Base-by-base conservation (phyloP, 1,284 basidiomycete genomes). In the Naganishia albida region DNA sequence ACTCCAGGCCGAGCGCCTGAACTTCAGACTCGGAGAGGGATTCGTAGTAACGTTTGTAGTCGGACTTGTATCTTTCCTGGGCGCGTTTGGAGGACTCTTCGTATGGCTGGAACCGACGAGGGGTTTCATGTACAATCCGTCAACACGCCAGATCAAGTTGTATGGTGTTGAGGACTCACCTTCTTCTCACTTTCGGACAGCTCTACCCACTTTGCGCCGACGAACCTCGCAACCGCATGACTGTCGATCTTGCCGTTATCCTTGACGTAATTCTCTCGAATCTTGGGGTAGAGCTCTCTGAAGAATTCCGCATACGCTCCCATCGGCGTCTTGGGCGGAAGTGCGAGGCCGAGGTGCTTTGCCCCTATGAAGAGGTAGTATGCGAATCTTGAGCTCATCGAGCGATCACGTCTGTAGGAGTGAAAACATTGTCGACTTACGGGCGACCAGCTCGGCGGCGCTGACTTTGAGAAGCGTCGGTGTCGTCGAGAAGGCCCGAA, bases 291-390 rank as follows among this genome's bases (percentile, higher is more conserved):
- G 12, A 62, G 53, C 42, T 67, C 67, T 57, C 46, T 48, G 42
- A 67, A 67, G 52, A 65, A 67, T 46, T 57, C 56, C 1, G 67
- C 52, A 52, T 67, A 67, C 23, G 67, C 52, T 39, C 63, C 59
- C 25, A 54, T 51, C 18, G 67, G 67, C 38, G 51, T 15, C 43
- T 67, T 67, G 16, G 67, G 67, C 8, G 67, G 67, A 15, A 46
- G 63, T 13, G 67, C 48, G 28, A 67, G 40, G 15, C 57, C 64
- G 10, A 60, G 23, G 7, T 18, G 8, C 49, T 60, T 60, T 13
- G 57, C 57, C 57, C 49, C 57, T 60, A 18, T 26, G 12, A 3
- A 7, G 2, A 20, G 43, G 43, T 23, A n/a, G 3, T n/a, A n/a
- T n/a, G n/a, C n/a, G n/a, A n/a, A n/a, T n/a, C n/a, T n/a, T n/a